Percentiles rank a stretch among this genome's conserved stretches.
These are phyloP conservation scores for Trypanosoma vivax DNA, from an alignment of 208 protist genomes.

Conservation along the genomic window DNA sequence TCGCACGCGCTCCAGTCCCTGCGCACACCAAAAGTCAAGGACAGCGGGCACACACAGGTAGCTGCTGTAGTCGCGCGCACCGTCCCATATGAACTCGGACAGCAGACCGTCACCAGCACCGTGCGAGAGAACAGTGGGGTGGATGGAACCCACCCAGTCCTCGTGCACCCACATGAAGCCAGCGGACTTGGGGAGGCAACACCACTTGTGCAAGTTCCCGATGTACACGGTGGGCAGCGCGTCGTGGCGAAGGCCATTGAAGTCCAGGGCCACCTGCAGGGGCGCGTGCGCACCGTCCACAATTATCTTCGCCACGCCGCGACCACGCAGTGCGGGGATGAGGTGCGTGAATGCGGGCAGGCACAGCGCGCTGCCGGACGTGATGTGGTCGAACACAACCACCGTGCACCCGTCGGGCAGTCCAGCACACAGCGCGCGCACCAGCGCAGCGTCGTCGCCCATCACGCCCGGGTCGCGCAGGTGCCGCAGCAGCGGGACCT, in stretches of 20 bases:
- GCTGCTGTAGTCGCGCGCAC: constrained; percentile 79
- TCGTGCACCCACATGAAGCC: constrained; percentile 80
- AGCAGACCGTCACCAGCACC: constrained; percentile 80
- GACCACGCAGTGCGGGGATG: constrained; percentile 58
- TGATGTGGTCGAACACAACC: constrained; percentile 83
- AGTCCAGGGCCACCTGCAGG: constrained; percentile 69
- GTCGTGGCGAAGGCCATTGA: constrained; percentile 40
- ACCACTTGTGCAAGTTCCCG: constrained; percentile 91
- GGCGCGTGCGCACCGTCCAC: constrained; percentile 88
- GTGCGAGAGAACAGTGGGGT: constrained; percentile 77
- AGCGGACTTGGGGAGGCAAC: constrained; percentile 75
- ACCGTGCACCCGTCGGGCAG: constrained; percentile 69
- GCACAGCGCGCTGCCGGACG: constrained; percentile 76
- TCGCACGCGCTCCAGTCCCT: constrained; percentile 49
- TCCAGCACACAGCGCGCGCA: constrained; percentile 44
- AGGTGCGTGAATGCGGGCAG: constrained; percentile 79
- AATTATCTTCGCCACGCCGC: constrained; percentile 72
- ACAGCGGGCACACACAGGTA: constrained; percentile 76
- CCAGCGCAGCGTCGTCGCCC: constrained; percentile 54
- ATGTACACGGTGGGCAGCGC: constrained; percentile 70
- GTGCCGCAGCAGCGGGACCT: constrained; percentile 53
- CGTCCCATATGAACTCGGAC: constrained; percentile 90
- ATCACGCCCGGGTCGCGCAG: constrained; percentile 57
- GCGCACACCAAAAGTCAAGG: constrained; percentile 68
- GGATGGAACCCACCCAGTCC: constrained; percentile 33